Evolutionary conservation across 805 yeast genomes (phyloP), one percentile per base, ranked within the genome.

Genomic region (Saturnispora ahearnii): DNA sequence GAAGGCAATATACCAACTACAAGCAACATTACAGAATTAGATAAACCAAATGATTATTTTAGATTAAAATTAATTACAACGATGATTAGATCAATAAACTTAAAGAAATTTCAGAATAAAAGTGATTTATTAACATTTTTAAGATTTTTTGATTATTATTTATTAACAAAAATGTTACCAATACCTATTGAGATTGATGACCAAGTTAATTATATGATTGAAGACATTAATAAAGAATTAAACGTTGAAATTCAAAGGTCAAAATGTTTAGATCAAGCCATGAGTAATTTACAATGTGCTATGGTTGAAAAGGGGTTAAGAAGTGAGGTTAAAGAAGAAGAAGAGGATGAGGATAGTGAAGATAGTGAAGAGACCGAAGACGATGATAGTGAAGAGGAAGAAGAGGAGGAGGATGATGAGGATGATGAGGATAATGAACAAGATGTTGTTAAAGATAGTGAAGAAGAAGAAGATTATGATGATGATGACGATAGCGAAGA

Each of bases 141-240:
- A 51, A 71, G 72, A 28, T 82, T 79, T 55, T 81, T 87, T 53
- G 93, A 88, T 58, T 88, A 79, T 62, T 88, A 86, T 59, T 62
- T 77, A 4, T 76, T 73, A 62, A 74, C 82, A 31, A 88, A 88
- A 58, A 63, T 63, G 3, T 72, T 65, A 44, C 85, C 87, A 1
- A 48, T 85, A 13, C 88, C 95, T 0, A 37, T 55, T 41, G 61
- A 58, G 43, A 65, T 78, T 2, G 75, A 76, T 41, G 81, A 80
- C 55, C 72, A 71, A 44, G 55, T 86, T n/a, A 59, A 64, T 22
- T 76, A 71, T 31, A 66, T 74, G 34, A n/a, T 44, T 21, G 36
- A 9, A 0, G 29, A 40, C 21, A 30, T 54, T 9, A 47, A 48
- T 26, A 21, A 22, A 5, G 38, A 61, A 22, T 47, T 53, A 0